These are phyloP conservation scores for Euphorbia celastroides DNA, from an alignment of 441 rosid genomes.

Conservation along the genomic window DNA sequence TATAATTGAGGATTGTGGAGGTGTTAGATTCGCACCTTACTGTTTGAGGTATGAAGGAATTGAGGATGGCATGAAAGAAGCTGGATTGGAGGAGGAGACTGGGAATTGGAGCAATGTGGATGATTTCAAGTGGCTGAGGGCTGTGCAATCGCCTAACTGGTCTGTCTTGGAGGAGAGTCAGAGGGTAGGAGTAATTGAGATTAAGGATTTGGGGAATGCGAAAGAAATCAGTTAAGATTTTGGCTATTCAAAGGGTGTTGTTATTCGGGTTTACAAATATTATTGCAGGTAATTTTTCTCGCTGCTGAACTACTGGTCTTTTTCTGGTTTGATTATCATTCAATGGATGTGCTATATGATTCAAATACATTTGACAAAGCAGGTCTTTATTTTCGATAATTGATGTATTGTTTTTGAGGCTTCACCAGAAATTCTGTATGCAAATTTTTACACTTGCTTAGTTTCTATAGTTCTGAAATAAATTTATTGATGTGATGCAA, in stretches of 20 bases:
- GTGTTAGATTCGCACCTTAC: constrained; percentile 63
- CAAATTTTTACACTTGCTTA: too few relatives aligned
- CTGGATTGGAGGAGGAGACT: constrained; percentile 60
- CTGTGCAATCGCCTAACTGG: constrained; percentile 83
- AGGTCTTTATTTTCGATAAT: neutral
- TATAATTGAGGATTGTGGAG: constrained; percentile 64
- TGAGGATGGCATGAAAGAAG: constrained; percentile 49
- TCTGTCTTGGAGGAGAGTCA: constrained; percentile 53
- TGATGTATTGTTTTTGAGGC: neutral
- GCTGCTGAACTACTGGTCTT: neutral
- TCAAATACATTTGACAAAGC: neutral
- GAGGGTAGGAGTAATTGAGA: constrained; percentile 35
- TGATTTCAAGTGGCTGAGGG: constrained; percentile 89
- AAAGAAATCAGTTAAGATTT: constrained; percentile 8
- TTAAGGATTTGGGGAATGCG: constrained; percentile 22
- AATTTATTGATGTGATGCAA: too few relatives aligned
- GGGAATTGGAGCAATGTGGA: constrained; percentile 74
- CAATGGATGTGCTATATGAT: neutral
- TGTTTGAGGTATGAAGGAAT: constrained; percentile 65
- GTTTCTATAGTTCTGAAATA: too few relatives aligned
- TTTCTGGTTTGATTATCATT: neutral
- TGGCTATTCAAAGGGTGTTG: neutral
- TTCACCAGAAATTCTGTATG: neutral
- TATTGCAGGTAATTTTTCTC: constrained; percentile 6
- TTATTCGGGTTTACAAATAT: neutral